A percentile compares a stretch with the other conserved stretches of the same genome.
phyloP scores from a whole-genome alignment of 2,329 filamentous ascomycete genomes.

The Neobulgaria alba region DNA sequence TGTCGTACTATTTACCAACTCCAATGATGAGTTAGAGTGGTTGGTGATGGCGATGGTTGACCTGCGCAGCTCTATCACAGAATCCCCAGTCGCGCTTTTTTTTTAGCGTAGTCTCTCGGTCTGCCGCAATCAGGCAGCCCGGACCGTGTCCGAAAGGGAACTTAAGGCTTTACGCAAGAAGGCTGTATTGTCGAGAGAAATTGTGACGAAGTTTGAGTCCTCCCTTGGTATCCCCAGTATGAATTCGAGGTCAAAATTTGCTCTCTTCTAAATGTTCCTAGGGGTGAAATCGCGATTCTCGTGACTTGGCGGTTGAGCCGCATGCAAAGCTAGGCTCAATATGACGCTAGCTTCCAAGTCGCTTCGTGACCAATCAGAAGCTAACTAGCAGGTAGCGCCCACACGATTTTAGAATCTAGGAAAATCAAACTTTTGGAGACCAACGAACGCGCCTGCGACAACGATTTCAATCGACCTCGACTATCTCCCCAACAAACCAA shows the following conservation, averaged over 20 bases:
- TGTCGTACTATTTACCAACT: conserved; percentile 21
- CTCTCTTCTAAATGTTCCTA: neutral
- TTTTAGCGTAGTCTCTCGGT: conserved; percentile 3
- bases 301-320: neutral
- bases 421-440: conserved; percentile 4
- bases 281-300: neutral
- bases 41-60: neutral
- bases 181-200: no score
- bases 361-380: neutral
- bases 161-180: no score
- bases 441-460: conserved; percentile 23
- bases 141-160: neutral
- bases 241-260: no score
- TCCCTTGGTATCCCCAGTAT: no score
- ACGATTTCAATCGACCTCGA: conserved; percentile 29
- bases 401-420: neutral
- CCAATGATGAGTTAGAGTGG: conserved; percentile 15
- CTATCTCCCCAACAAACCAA: conserved; percentile 26
- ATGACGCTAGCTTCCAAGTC: neutral
- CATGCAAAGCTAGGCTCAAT: neutral
- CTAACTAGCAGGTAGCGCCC: neutral
- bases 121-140: no score
- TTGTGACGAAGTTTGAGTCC: no score
- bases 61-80: neutral
- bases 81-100: conserved; percentile 2